Evolutionary conservation across 345 rosid genomes (phyloP), one percentile per base, ranked within the genome.

Genomic region (Carallia pectinifolia): DNA sequence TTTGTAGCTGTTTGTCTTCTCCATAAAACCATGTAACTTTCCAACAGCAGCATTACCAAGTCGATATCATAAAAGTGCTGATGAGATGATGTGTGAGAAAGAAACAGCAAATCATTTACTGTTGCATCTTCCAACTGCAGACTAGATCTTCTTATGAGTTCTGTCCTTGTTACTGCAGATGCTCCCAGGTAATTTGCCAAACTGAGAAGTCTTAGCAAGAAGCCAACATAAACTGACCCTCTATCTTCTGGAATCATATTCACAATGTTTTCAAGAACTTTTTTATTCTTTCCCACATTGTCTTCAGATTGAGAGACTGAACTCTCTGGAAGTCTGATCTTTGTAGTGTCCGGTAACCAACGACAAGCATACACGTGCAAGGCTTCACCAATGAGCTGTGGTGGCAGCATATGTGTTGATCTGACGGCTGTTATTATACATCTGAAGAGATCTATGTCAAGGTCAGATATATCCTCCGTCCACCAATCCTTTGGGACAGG

Each of bases 401-500:
- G 84, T 5, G 89, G 85, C 44, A 90, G 74, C 67, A 69, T 74
- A 59, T 81, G 76, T 6, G 92, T 83, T 60, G 98, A 88, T 83
- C 88, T 85, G 31, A 87, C 77, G 30, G 97, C 84, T 36, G 87
- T 84, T 30, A 90, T 82, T 44, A 92, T 81, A 70, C 93, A 90
- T 56, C 96, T 86, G 76, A 96, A 90, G 30, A 92, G 87, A 81
- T 92, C 98, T 69, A 96, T 77, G 68, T 96, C 97, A 29, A 96
- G 97, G 73, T 90, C 94, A 7, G 98, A 85, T 76, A 89, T 77
- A 79, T 96, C 97, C 70, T 96, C 99, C 1, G 98, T 96, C 98
- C 99, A 96, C 99, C 98, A 96, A 81, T 96, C 99, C 71, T 79
- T 88, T 52, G 99, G 99, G 55, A 81, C 95, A 23, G 91, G 81